These are phyloP conservation scores for Chrysoporthe cubensis DNA, from an alignment of 2,329 filamentous ascomycete genomes.

Conservation along the genomic window DNA sequence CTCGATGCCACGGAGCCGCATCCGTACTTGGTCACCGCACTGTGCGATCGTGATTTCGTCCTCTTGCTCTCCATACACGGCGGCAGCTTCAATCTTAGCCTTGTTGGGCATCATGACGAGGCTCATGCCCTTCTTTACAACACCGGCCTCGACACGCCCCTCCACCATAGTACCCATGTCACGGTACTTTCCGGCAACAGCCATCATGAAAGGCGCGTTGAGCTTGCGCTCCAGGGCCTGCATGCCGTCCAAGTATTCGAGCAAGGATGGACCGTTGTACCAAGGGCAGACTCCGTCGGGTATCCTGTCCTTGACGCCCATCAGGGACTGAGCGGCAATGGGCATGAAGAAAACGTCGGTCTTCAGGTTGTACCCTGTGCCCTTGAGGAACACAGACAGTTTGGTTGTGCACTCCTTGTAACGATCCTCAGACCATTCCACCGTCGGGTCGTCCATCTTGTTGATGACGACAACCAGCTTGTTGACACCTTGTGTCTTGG, in stretches of 20 bases:
- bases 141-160: conserved; percentile 94
- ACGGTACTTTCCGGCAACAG: conserved; percentile 91
- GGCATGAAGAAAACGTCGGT: conserved; percentile 95
- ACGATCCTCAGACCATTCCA: conserved; percentile 91
- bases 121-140: conserved; percentile 85
- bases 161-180: conserved; percentile 98
- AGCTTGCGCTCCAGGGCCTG: conserved; percentile 91
- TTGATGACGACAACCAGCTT: conserved; percentile 94
- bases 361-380: conserved; percentile 92
- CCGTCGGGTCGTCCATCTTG: conserved; percentile 99
- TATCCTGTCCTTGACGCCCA: conserved; percentile 88
- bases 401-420: conserved; percentile 94
- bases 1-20: conserved; percentile 91
- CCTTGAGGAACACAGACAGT: conserved; percentile 85
- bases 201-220: conserved; percentile 93
- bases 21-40: conserved; percentile 91
- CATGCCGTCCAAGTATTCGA: conserved; percentile 96
- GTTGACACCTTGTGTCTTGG: conserved; percentile 97
- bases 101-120: conserved; percentile 97
- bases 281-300: conserved; percentile 76
- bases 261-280: conserved; percentile 86
- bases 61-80: conserved; percentile 93
- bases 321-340: conserved; percentile 83
- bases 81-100: conserved; percentile 77
- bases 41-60: conserved; percentile 83